Evolutionary conservation across 768 basidiomycete genomes (phyloP), one percentile per base, ranked within the genome.

Genomic region (Chalciporus pseudorubinellus): DNA sequence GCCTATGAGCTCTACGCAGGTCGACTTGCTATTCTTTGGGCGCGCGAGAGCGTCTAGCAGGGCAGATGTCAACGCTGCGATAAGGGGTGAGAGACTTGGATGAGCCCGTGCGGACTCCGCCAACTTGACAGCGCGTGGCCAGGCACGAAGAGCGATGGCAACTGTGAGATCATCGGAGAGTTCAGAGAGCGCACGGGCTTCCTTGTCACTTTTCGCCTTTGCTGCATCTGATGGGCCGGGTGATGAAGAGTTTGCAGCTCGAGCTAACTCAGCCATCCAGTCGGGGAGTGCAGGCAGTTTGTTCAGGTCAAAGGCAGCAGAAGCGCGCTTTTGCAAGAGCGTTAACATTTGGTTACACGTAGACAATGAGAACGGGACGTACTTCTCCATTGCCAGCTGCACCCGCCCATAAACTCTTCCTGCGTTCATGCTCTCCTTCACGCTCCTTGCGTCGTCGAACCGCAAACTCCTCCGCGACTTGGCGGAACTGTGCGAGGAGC

Each of bases 81-180:
- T 84, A 22, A 93, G 78, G 0, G 79, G 73, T 0, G 83, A 74
- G 4, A 97, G 74, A 20, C 78, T 65, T 10, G 85, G 70, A 62
- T 85, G 85, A n/a, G 71, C 68, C 65, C 87, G 55, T 84, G 94
- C 93, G 72, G 89, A 80, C 61, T 95, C 92, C 3, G 97, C 83
- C 9, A 95, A 74, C 6, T 72, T 74, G n/a, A 90, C 87, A 0
- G 94, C 93, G 57, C 87, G 83, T 39, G 87, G 82, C 90, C 95
- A 98, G 56, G 91, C 82, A 44, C 90, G 80, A 41, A 94, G 73
- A 1, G 95, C 89, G 51, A 98, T 94, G 1, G 93, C 84, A 5
- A 98, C 93, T 0, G 90, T 90, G 20, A 98, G 71, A 39, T 95
- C 85, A 62, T 99, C 97, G 5, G 89, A 84, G 76, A 91, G 95